Evolutionary conservation across 2,329 filamentous ascomycete species (phyloP), one percentile per base, ranked within the genome.

Genomic region (Sporothrix mexicana): DNA sequence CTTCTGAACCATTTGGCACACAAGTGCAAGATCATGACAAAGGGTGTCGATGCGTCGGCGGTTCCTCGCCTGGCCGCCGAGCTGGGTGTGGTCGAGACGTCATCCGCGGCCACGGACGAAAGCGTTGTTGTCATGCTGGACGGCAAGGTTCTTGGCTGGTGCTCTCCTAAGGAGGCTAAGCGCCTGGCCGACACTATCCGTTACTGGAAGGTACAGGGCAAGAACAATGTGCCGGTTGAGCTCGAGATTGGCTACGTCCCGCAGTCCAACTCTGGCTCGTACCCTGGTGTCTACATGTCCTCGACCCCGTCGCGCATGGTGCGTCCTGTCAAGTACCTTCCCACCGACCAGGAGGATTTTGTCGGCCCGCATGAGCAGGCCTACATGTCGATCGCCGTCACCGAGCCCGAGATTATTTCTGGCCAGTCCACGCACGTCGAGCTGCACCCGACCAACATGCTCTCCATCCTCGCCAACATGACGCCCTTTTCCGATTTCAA

Each of bases 401-500:
- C 93, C n/a, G 92, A 95, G 68, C 88, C 91, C 47, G 96, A 99
- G 80, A 90, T 98, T 74, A 87, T 92, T 41, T 93, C 94, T n/a
- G 94, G 94, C 67, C 88, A 95, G 78, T 94, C 94, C 4, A 97
- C 94, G 0, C 96, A 99, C 79, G 94, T 98, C 61, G 96, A 99
- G 82, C 93, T 93, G 78, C 92, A 95, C 73, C 95, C 96, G 1
- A 99, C 96, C 45, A 96, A 98, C 82, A 98, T 99, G 76, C 89
- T 99, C 36, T 98, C 95, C 8, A 98, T 99, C 76, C 88, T 99
- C 69, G 96, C 96, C 78, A 98, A 98, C 83, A 97, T 98, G 92
- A 99, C 96, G 0, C 96, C 96, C 3, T 99, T 99, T 83, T 98
- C 95, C 64, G 94, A 99, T 81, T 97, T 97, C 84, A 99, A 99